Conservation (phyloP, 345 rosid species). For the Chamaenerion angustifolium region DNA sequence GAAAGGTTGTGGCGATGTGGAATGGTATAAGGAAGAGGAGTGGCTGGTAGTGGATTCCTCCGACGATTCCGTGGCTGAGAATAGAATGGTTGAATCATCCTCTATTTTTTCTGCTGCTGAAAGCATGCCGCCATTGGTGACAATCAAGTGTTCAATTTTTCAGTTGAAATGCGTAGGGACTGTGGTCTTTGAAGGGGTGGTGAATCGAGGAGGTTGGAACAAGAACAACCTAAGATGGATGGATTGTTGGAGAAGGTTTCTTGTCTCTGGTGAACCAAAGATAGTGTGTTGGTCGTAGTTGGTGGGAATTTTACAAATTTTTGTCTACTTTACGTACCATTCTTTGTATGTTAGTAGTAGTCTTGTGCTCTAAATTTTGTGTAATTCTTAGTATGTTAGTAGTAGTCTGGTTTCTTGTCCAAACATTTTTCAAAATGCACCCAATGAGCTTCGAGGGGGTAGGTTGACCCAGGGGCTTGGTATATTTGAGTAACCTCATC, state of each 20-base stretch:
- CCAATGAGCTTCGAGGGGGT: slow-evolving; percentile 70
- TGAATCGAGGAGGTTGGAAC: slow-evolving; percentile 10
- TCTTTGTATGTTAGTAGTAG: too few species aligned
- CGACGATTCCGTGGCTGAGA: slow-evolving; percentile 52
- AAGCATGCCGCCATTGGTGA: slow-evolving; percentile 41
- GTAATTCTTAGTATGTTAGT: too few species aligned
- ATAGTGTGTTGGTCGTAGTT: slow-evolving; percentile 23
- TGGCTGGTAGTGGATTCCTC: slow-evolving; percentile 39
- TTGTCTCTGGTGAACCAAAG: slow-evolving; percentile 8
- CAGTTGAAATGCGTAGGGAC: background rate
- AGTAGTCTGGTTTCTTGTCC: too few species aligned
- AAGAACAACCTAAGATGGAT: slow-evolving; percentile 28
- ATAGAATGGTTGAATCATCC: slow-evolving; percentile 52
- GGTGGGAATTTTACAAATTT: slow-evolving; percentile 12
- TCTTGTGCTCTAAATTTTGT: too few species aligned
- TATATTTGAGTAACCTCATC: slow-evolving; percentile 67
- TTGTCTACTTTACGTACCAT: too few species aligned
- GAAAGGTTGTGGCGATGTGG: slow-evolving; percentile 17
- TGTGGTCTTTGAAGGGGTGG: background rate
- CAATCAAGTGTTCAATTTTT: background rate
- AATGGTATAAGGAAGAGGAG: slow-evolving; percentile 48
- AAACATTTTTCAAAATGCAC: slow-evolving; percentile 92
- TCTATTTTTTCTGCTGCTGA: slow-evolving; percentile 20
- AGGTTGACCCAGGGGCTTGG: slow-evolving; percentile 71
- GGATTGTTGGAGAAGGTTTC: slow-evolving; percentile 9